Evolutionary conservation across 2,329 filamentous ascomycete genomes (phyloP).

Genomic region (Didymella segeticola): DNA sequence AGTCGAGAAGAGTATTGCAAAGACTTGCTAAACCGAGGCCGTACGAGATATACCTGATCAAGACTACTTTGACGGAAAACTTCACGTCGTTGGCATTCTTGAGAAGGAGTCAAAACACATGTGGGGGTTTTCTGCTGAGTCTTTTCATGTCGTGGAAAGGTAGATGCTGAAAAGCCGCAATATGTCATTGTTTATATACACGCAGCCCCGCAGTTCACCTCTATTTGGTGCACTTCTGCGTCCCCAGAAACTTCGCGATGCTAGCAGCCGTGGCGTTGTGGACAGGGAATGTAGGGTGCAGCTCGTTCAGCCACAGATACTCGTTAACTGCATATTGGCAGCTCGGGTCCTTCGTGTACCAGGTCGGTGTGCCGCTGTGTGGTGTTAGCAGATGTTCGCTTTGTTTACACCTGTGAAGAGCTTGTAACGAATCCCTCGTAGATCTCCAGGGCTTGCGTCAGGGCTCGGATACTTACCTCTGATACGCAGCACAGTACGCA

Average conservation of each 20-base stretch:
- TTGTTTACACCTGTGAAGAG: background rate
- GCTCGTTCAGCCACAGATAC: constrained; percentile 69
- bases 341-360: constrained; percentile 49
- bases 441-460: too few relatives aligned
- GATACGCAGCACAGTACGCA: constrained; percentile 61
- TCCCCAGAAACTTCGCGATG: constrained; percentile 30
- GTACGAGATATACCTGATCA: too few relatives aligned
- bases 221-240: constrained; percentile 10
- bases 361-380: constrained; percentile 46
- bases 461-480: constrained; percentile 47
- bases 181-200: background rate
- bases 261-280: constrained; percentile 65
- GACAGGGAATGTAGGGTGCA: constrained; percentile 70
- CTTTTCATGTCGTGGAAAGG: background rate
- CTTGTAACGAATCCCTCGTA: background rate
- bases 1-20: too few relatives aligned
- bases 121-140: too few relatives aligned
- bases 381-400: constrained; percentile 6
- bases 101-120: too few relatives aligned
- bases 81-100: too few relatives aligned
- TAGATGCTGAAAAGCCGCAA: background rate
- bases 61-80: too few relatives aligned
- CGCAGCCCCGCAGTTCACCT: too few relatives aligned
- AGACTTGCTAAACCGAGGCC: too few relatives aligned
- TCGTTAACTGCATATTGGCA: constrained; percentile 65